A percentile compares a stretch with the other conserved stretches of the same genome.
Conservation (phyloP, 2,329 filamentous ascomycete species). For the Fusarium nurragi region DNA sequence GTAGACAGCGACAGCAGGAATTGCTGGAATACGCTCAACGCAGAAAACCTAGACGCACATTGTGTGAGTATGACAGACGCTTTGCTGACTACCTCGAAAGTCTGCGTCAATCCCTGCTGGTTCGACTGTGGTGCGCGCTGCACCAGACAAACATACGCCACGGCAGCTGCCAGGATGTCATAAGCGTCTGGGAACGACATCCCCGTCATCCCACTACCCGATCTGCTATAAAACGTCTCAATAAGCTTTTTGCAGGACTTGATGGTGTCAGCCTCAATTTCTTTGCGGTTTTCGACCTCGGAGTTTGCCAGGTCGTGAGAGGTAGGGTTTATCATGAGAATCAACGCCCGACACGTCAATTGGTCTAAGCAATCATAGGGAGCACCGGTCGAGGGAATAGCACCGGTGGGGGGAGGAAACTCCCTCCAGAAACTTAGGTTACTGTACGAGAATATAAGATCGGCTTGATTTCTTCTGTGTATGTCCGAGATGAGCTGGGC, state of each 20-base stretch:
- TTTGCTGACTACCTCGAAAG: conserved; percentile 22
- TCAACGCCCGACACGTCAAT: conserved; percentile 3
- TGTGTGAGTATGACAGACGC: conserved; percentile 14
- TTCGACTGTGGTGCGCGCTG: background rate
- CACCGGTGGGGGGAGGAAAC: background rate
- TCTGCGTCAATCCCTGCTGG: conserved; percentile 11
- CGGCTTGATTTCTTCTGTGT: rapidly evolving
- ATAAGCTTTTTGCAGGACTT: conserved; percentile 14
- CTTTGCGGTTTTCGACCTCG: background rate
- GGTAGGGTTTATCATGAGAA: background rate
- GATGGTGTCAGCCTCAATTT: conserved; percentile 1
- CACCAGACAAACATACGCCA: background rate
- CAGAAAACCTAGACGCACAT: conserved; percentile 15
- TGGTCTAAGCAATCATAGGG: conserved; percentile 3
- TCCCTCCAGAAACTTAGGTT: conserved; percentile 27
- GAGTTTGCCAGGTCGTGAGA: background rate
- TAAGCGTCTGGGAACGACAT: conserved; percentile 27
- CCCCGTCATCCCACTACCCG: background rate
- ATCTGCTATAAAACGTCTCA: background rate
- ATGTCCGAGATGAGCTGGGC: conserved; percentile 14
- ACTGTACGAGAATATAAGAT: conserved; percentile 3
- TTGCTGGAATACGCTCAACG: conserved; percentile 9
- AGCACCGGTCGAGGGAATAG: rapidly evolving
- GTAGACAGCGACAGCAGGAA: conserved; percentile 10
- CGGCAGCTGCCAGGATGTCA: conserved; percentile 16